Evolutionary conservation across 192 early-diverging fungal species (phyloP), one percentile per base, ranked within the genome.

Genomic region (Linnemannia elongata): DNA sequence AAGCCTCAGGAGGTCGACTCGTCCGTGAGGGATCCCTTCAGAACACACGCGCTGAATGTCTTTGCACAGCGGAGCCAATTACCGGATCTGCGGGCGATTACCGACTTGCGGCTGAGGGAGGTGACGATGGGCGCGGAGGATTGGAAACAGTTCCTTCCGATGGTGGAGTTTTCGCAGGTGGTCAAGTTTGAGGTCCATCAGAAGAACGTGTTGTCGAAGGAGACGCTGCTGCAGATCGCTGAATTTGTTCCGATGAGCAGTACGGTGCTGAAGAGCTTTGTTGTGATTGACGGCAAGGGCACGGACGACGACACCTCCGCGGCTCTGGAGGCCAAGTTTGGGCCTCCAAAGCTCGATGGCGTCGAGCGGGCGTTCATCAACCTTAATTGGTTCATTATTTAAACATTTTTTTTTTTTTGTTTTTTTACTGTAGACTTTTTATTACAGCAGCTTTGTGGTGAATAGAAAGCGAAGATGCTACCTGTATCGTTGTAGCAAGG

Each of bases 251-350:
- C 57, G 9, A 60, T 24, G n/a, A n/a, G n/a, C 24, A 60, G 57
- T 30, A 27, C 10, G 57, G 24, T n/a, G 7, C 3, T 60, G 57
- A 24, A 60, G 57, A 24, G 9, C 24, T 60, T 60, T n/a, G 20
- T 24, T 20, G 17, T 55, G 52, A 10, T 24, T 5, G 57, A 10
- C 9, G 9, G n/a, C 9, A 60, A 27, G 24, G 9, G 57, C 24
- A 60, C 9, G 9, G 57, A 24, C 57, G 22, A 27, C n/a, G 57
- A 27, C 9, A 27, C 57, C 57, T 27, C n/a, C 30, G 57, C 57
- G 9, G 57, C 57, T 60, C 57, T 60, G n/a, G 24, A n/a, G 57
- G 57, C n/a, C 57, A 60, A 60, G 57, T 60, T 60, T 60, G 57
- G 57, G n/a, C 24, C 57, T 10, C 22, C 22, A 10, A 45, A 45